Percentiles rank a stretch among this genome's conserved stretches.
Evolutionary conservation across 2,329 filamentous ascomycete genomes (phyloP).

Genomic region (Xylaria sp.): DNA sequence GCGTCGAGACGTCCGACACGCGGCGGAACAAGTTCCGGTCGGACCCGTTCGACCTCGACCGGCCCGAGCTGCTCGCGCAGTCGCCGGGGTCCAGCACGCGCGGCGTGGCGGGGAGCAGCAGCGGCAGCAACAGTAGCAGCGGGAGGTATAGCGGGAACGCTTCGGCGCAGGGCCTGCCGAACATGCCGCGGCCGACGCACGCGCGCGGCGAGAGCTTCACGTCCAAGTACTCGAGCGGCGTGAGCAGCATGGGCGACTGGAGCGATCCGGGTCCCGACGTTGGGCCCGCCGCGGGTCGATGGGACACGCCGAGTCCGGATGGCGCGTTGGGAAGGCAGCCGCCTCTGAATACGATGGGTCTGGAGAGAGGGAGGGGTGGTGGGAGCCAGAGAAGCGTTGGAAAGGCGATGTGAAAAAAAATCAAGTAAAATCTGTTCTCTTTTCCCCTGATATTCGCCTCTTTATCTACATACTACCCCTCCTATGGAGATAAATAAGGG

Average conservation of each 20-base stretch:
- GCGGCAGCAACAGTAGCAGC: constrained; percentile 41
- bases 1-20: constrained; percentile 56
- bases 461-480: neutral
- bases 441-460: neutral
- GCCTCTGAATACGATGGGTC: neutral
- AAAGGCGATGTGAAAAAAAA: constrained; percentile 49
- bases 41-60: constrained; percentile 73
- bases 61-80: constrained; percentile 56
- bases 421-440: neutral
- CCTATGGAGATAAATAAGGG: neutral
- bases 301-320: constrained; percentile 47
- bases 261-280: constrained; percentile 67
- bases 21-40: constrained; percentile 67
- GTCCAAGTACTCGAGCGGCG: constrained; percentile 62
- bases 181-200: constrained; percentile 50
- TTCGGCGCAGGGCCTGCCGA: constrained; percentile 37
- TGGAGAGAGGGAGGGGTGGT: constrained; percentile 42
- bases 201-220: constrained; percentile 55
- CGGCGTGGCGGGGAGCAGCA: constrained; percentile 47
- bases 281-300: constrained; percentile 53
- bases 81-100: constrained; percentile 38
- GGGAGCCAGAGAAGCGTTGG: constrained; percentile 49
- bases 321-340: constrained; percentile 30
- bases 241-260: constrained; percentile 61
- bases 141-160: constrained; percentile 36